These are phyloP conservation scores for Tardiomyces blankii DNA, from an alignment of 1,139 yeast species.

Conservation along the genomic window DNA sequence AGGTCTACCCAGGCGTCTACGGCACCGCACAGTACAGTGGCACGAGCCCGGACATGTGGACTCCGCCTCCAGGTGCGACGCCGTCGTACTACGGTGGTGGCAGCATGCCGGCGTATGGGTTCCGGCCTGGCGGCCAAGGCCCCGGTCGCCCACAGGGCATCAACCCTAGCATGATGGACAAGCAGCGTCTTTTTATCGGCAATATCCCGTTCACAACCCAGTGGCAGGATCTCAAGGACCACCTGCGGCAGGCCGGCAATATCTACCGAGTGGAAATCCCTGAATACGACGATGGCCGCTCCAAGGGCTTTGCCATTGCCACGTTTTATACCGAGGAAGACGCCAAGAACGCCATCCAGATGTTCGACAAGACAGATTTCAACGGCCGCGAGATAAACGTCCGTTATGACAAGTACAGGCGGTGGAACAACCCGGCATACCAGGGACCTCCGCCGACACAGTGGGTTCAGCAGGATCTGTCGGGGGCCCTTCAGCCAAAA, in stretches of 20 bases:
- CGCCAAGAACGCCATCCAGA: conserved; percentile 40
- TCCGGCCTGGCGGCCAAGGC: background rate
- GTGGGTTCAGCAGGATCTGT: background rate
- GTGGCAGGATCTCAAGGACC: conserved; percentile 45
- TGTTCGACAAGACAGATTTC: conserved; percentile 40
- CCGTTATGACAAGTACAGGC: conserved; percentile 32
- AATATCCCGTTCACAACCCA: conserved; percentile 41
- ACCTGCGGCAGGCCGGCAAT: conserved; percentile 32
- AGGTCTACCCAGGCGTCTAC: background rate
- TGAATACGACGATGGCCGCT: conserved; percentile 26
- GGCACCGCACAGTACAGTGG: background rate
- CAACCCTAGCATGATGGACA: background rate
- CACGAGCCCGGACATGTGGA: background rate
- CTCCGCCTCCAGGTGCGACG: background rate
- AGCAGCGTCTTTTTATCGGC: background rate
- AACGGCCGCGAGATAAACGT: conserved; percentile 53
- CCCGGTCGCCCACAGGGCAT: background rate
- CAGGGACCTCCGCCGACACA: background rate
- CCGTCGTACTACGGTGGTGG: background rate
- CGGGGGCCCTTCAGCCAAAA: too few relatives aligned
- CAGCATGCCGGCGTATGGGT: background rate
- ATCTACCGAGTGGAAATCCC: conserved; percentile 49
- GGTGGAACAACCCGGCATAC: background rate
- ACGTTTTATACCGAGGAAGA: conserved; percentile 38
- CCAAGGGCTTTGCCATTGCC: conserved; percentile 60